A percentile compares a stretch with the other conserved stretches of the same genome.
Conservation (phyloP, 495 filamentous ascomycete species). For the Zalerion maritima region DNA sequence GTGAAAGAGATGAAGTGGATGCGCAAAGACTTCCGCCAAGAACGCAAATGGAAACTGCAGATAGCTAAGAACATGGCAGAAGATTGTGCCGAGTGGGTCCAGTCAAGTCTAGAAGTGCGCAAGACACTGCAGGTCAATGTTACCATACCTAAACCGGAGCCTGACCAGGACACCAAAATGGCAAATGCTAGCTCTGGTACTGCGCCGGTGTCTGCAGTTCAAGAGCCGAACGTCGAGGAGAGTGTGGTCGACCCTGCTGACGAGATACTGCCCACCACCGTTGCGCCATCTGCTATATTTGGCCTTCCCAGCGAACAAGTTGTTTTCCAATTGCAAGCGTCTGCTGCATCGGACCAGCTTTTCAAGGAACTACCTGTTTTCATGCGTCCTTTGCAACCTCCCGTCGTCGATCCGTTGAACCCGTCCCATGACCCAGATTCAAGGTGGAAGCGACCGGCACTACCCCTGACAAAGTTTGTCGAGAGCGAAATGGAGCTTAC, state of each 20-base stretch:
- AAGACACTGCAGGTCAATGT: slow-evolving; percentile 50
- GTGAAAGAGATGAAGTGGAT: slow-evolving; percentile 93
- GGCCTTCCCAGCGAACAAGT: slow-evolving; percentile 68
- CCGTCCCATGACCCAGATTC: slow-evolving; percentile 49
- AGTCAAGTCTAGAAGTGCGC: slow-evolving; percentile 44
- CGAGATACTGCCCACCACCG: slow-evolving; percentile 24
- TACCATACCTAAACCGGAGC: slow-evolving; percentile 20
- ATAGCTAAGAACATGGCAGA: slow-evolving; percentile 61
- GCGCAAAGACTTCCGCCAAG: slow-evolving; percentile 86
- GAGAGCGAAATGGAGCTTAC: slow-evolving; percentile 62
- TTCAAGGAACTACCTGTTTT: slow-evolving; percentile 74
- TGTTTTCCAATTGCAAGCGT: slow-evolving; percentile 60
- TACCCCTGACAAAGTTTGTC: slow-evolving; percentile 79
- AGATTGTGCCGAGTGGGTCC: slow-evolving; percentile 69
- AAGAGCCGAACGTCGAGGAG: slow-evolving; percentile 30
- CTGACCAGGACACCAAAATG: slow-evolving; percentile 20
- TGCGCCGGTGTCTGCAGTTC: slow-evolving; percentile 41
- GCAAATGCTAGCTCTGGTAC: slow-evolving; percentile 57
- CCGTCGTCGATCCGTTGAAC: slow-evolving; percentile 36
- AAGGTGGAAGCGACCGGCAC: slow-evolving; percentile 57
- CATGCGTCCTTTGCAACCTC: slow-evolving; percentile 44
- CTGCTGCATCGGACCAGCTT: slow-evolving; percentile 64
- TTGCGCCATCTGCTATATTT: slow-evolving; percentile 66
- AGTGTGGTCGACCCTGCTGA: slow-evolving; percentile 32
- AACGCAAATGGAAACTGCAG: slow-evolving; percentile 83